Conservation (phyloP, 176 grass and related monocot genomes). For the Oryza glumipatula region DNA sequence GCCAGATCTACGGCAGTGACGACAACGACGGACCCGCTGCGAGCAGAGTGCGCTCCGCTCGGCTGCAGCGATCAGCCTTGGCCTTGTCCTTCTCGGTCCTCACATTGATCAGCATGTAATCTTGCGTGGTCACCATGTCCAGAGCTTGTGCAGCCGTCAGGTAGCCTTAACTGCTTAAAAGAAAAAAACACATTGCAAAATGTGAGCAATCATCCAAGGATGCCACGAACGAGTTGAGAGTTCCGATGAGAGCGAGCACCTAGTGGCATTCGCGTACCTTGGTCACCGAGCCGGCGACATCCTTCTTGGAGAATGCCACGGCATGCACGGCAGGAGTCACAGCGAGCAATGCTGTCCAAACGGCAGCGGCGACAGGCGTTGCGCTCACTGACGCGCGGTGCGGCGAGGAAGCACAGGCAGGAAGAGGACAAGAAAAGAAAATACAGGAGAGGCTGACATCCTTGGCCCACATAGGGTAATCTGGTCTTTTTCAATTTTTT, state of each 20-base stretch:
- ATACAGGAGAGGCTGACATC: too few relatives aligned
- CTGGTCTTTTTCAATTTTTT: too few relatives aligned
- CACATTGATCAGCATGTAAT: slow-evolving; percentile 74
- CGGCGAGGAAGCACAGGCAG: not conserved
- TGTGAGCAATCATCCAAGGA: not conserved
- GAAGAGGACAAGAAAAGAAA: too few relatives aligned
- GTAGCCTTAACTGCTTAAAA: slow-evolving; percentile 39
- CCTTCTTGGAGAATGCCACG: slow-evolving; percentile 70
- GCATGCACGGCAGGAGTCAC: slow-evolving; percentile 49
- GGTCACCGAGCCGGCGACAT: slow-evolving; percentile 62
- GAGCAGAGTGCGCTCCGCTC: too few relatives aligned
- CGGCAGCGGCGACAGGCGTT: not conserved
- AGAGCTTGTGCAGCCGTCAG: slow-evolving; percentile 73
- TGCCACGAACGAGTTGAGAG: not conserved
- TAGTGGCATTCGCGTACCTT: slow-evolving; percentile 47
- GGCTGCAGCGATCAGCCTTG: slow-evolving; percentile 41
- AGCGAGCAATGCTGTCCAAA: slow-evolving; percentile 28
- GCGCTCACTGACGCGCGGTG: slow-evolving; percentile 30
- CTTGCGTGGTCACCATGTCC: slow-evolving; percentile 56
- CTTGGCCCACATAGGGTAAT: too few relatives aligned
- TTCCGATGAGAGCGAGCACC: not conserved
- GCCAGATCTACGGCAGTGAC: too few relatives aligned
- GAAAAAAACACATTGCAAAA: not conserved
- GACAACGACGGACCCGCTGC: too few relatives aligned
- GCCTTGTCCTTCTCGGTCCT: slow-evolving; percentile 88